Conservation (phyloP, 495 filamentous ascomycete genomes). For the Hypoxylon perforatum region DNA sequence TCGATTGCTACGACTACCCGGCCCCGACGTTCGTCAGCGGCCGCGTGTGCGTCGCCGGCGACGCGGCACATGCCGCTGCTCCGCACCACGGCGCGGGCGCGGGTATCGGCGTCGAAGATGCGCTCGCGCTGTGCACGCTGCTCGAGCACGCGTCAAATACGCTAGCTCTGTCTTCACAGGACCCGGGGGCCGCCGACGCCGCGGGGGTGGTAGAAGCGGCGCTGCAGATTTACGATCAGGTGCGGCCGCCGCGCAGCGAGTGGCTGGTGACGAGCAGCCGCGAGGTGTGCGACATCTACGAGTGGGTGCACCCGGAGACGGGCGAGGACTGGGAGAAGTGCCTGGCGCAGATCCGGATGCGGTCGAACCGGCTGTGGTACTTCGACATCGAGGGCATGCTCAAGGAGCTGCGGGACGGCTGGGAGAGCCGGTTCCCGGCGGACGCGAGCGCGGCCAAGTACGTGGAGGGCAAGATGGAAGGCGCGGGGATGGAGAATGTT, state of each 20-base stretch:
- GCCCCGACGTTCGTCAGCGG: slow-evolving; percentile 46
- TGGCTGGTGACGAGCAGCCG: slow-evolving; percentile 47
- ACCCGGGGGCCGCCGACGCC: background rate
- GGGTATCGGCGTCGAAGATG: slow-evolving; percentile 20
- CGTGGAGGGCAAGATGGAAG: too few species aligned
- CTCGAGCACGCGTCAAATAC: background rate
- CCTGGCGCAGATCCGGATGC: slow-evolving; percentile 31
- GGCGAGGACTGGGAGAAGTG: slow-evolving; percentile 38
- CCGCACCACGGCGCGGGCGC: slow-evolving; percentile 40
- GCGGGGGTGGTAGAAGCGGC: slow-evolving; percentile 1
- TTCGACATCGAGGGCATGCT: slow-evolving; percentile 45
- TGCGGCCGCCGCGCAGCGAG: slow-evolving; percentile 34
- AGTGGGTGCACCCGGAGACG: slow-evolving; percentile 35
- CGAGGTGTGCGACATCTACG: slow-evolving; percentile 36
- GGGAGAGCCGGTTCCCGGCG: background rate
- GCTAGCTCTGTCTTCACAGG: background rate
- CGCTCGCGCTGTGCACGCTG: slow-evolving; percentile 8
- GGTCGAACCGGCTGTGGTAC: slow-evolving; percentile 45
- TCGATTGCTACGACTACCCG: slow-evolving; percentile 55
- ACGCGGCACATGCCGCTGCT: slow-evolving; percentile 55
- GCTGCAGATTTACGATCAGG: slow-evolving; percentile 16
- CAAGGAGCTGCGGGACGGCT: slow-evolving; percentile 13
- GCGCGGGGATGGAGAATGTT: background rate
- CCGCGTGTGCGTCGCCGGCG: slow-evolving; percentile 38
- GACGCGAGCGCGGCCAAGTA: too few species aligned